phyloP scores from a whole-genome alignment of 1,139 yeast species.

The Wickerhamomyces sp. region DNA sequence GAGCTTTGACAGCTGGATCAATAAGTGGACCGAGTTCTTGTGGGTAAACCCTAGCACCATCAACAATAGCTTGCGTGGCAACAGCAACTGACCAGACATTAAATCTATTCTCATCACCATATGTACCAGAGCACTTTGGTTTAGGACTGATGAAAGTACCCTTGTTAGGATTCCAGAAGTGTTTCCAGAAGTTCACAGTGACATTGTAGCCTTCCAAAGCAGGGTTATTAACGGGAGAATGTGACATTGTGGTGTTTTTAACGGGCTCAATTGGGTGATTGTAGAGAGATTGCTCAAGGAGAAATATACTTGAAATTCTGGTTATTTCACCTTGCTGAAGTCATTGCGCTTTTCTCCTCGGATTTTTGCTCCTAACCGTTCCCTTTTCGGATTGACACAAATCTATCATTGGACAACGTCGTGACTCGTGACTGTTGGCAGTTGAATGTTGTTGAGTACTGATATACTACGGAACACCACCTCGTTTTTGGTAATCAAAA shows the following conservation, averaged over 20 bases:
- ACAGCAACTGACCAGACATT: conserved; percentile 69
- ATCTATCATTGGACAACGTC: not conserved
- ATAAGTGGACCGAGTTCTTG: conserved; percentile 52
- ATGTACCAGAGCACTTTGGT: conserved; percentile 38
- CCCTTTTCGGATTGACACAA: not conserved
- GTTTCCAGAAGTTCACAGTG: conserved; percentile 41
- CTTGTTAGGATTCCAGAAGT: conserved; percentile 40
- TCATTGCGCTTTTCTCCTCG: too few species aligned
- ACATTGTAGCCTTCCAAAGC: conserved; percentile 46
- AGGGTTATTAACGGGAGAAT: conserved; percentile 16
- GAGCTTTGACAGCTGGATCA: conserved; percentile 46
- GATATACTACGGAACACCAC: too few species aligned
- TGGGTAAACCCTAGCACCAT: conserved; percentile 56
- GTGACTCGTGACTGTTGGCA: too few species aligned
- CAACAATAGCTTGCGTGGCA: conserved; percentile 57
- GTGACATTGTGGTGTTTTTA: not conserved
- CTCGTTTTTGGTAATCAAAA: too few species aligned
- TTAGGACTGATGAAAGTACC: conserved; percentile 38
- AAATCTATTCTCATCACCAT: conserved; percentile 47
- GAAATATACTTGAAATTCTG: not conserved
- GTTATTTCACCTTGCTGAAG: not conserved
- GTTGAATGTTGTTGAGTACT: too few species aligned
- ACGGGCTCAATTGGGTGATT: too few species aligned
- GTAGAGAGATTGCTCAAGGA: not conserved
- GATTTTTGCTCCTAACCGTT: not conserved